Percentiles rank a stretch among this genome's conserved stretches.
Evolutionary conservation across 1,284 basidiomycete genomes (phyloP).

Genomic region (Clitocybe nebularis): DNA sequence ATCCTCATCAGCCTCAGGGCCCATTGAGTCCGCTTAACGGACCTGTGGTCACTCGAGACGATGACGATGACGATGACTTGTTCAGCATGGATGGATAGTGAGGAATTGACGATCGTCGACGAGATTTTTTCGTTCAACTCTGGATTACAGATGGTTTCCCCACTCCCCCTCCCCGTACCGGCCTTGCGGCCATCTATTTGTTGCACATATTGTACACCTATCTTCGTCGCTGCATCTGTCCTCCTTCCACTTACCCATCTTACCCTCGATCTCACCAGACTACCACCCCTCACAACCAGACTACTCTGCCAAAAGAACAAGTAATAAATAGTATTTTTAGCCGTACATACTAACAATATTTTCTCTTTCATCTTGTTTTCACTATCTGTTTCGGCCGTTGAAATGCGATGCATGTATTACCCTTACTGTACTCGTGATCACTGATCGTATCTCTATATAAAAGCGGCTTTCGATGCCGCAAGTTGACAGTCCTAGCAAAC

Average conservation of each 20-base stretch:
- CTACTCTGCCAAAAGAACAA: slow-evolving; percentile 1
- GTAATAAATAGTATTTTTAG: slow-evolving; percentile 1
- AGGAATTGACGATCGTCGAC: background rate
- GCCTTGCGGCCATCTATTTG: background rate
- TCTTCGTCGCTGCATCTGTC: background rate
- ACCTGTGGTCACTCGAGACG: slow-evolving; percentile 52
- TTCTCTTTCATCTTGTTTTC: too few relatives aligned
- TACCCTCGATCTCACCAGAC: background rate
- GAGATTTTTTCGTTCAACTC: background rate
- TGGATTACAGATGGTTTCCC: background rate
- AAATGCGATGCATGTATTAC: too few relatives aligned
- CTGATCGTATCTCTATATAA: too few relatives aligned
- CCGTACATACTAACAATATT: slow-evolving; percentile 1
- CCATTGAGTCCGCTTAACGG: slow-evolving; percentile 52
- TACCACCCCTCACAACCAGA: too few relatives aligned
- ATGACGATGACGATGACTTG: slow-evolving; percentile 67
- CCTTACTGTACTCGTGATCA: too few relatives aligned
- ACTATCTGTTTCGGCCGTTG: too few relatives aligned
- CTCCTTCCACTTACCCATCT: background rate
- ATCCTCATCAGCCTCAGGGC: slow-evolving; percentile 22
- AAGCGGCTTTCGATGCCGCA: too few relatives aligned
- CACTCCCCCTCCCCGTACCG: background rate
- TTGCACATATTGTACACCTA: background rate
- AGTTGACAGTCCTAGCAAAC: too few relatives aligned
- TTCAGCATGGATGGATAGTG: slow-evolving; percentile 62